These are phyloP conservation scores for Hysterium pulicare DNA, from an alignment of 2,329 filamentous ascomycete species.

Conservation along the genomic window DNA sequence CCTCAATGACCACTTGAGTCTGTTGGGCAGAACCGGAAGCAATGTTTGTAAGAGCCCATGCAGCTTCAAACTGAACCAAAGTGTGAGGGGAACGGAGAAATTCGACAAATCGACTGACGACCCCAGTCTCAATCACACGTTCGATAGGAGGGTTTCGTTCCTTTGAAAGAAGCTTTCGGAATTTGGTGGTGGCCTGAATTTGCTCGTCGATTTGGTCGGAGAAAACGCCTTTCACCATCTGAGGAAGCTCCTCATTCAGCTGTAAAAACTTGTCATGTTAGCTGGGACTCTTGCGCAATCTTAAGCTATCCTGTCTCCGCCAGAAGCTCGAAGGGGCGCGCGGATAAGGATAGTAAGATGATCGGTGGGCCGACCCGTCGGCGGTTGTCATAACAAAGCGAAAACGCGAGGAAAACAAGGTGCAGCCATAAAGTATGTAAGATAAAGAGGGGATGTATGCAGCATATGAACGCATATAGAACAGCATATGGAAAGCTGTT, in stretches of 20 bases:
- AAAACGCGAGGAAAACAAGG: background rate
- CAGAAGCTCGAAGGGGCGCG: conserved; percentile 7
- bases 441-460: too few relatives aligned
- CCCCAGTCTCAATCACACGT: conserved; percentile 98
- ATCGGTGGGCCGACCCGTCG: conserved; percentile 6
- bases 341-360: conserved; percentile 13
- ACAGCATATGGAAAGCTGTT: background rate
- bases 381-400: background rate
- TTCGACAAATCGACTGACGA: conserved; percentile 95
- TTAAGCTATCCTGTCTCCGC: too few relatives aligned
- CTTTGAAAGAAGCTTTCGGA: conserved; percentile 96
- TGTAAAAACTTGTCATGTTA: conserved; percentile 37
- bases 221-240: conserved; percentile 98
- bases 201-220: conserved; percentile 98
- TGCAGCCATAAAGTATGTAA: too few relatives aligned
- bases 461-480: background rate
- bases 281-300: conserved; percentile 2
- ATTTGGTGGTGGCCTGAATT: conserved; percentile 96
- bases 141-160: conserved; percentile 99
- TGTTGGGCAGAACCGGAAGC: conserved; percentile 95
- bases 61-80: conserved; percentile 96
- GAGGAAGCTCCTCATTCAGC: conserved; percentile 96
- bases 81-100: conserved; percentile 98
- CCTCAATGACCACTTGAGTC: conserved; percentile 98
- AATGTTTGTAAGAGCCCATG: conserved; percentile 99